Evolutionary conservation across 2,329 filamentous ascomycete genomes (phyloP).

Genomic region (Colletotrichum sp.): DNA sequence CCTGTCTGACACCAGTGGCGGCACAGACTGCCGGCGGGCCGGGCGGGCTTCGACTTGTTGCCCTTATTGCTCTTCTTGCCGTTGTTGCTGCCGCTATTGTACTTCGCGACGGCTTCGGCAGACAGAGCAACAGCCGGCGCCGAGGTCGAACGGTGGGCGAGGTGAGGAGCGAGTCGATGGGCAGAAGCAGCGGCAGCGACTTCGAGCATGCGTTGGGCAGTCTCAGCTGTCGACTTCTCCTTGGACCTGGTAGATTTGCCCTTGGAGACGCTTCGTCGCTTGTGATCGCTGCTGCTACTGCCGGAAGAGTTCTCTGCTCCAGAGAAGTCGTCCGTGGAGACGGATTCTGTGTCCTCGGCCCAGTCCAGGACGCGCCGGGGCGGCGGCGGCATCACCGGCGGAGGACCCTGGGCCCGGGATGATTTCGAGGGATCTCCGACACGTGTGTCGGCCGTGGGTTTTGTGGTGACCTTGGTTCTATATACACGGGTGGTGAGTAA

Average conservation of each 20-base stretch:
- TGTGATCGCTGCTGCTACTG: not conserved
- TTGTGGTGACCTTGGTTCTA: not conserved
- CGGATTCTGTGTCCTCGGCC: constrained; percentile 15
- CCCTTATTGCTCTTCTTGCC: not conserved
- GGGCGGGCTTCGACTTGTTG: not conserved
- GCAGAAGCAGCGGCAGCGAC: not conserved
- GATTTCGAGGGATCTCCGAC: not conserved
- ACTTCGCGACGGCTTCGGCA: not conserved
- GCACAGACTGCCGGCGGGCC: constrained; percentile 34
- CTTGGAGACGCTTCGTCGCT: not conserved
- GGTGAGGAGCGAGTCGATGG: not conserved
- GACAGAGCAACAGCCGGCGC: not conserved
- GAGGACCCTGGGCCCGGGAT: not conserved
- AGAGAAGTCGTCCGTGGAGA: constrained; percentile 14
- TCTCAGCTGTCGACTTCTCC: not conserved
- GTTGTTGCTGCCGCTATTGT: not conserved
- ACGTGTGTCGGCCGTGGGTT: not conserved
- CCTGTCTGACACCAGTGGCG: constrained; percentile 55
- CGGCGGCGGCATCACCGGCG: not conserved
- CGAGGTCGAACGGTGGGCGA: not conserved
- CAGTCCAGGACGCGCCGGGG: constrained; percentile 4
- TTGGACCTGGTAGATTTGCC: not conserved
- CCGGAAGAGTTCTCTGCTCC: not conserved
- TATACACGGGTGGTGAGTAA: not conserved
- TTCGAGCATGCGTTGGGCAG: not conserved